Conservation (phyloP, 441 rosid species). For the Adansonia madagascariensis region DNA sequence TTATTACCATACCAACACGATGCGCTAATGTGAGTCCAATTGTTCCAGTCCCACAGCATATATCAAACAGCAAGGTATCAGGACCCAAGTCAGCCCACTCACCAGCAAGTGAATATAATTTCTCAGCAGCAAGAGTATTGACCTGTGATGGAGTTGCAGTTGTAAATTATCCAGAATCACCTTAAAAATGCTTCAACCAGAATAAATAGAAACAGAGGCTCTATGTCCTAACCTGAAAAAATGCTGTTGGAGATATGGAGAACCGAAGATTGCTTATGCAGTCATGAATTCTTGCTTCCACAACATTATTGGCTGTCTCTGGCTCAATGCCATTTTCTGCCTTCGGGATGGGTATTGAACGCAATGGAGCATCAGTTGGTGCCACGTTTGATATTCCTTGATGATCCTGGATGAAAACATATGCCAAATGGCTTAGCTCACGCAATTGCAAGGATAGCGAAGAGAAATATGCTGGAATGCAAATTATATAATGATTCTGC, state of each 20-base stretch:
- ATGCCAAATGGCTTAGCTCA: slow-evolving; percentile 5
- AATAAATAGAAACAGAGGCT: slow-evolving; percentile 15
- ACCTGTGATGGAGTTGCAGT: slow-evolving; percentile 52
- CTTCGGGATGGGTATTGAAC: slow-evolving; percentile 48
- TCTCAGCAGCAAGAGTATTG: slow-evolving; percentile 91
- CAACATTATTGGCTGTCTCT: slow-evolving; percentile 37
- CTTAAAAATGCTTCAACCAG: slow-evolving; percentile 1
- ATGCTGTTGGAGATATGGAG: slow-evolving; percentile 92
- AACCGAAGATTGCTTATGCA: slow-evolving; percentile 72
- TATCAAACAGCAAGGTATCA: slow-evolving; percentile 82
- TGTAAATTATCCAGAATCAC: slow-evolving; percentile 17
- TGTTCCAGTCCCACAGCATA: slow-evolving; percentile 98
- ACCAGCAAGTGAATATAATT: slow-evolving; percentile 89
- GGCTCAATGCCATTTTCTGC: slow-evolving; percentile 40
- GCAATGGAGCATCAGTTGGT: slow-evolving; percentile 81
- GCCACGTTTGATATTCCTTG: slow-evolving; percentile 93
- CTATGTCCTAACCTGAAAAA: slow-evolving; percentile 68
- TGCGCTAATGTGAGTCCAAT: slow-evolving; percentile 91
- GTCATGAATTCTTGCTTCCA: slow-evolving; percentile 86
- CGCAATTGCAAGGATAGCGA: background rate
- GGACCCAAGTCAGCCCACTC: slow-evolving; percentile 93
- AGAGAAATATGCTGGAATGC: background rate
- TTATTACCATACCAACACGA: slow-evolving; percentile 89
- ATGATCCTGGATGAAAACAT: slow-evolving; percentile 63
- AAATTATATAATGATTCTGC: background rate